phyloP scores from a whole-genome alignment of 176 grass and related monocot species.

The Luzula sylvatica region DNA sequence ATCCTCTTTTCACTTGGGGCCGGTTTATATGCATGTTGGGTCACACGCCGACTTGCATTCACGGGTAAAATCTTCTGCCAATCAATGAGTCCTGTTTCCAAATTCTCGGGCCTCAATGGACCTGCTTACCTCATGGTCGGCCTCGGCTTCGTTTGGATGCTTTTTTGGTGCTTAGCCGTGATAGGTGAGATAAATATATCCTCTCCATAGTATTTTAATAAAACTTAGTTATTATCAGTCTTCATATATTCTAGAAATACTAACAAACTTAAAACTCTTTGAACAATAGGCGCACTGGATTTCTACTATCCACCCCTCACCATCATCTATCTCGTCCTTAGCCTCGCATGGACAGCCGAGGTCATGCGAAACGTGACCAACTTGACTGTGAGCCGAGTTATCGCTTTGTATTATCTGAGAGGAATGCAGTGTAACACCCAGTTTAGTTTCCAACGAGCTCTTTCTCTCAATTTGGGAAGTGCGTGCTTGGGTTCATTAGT shows the following conservation, averaged over 20 bases:
- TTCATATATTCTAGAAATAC: too few relatives aligned
- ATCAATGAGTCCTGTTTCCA: slow-evolving; percentile 50
- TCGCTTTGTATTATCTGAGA: slow-evolving; percentile 95
- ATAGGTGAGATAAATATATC: slow-evolving; percentile 36
- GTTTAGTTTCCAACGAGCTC: slow-evolving; percentile 96
- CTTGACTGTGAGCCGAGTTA: slow-evolving; percentile 77
- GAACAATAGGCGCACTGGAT: slow-evolving; percentile 26
- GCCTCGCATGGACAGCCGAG: slow-evolving; percentile 83
- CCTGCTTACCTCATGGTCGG: slow-evolving; percentile 90
- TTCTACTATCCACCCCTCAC: slow-evolving; percentile 64
- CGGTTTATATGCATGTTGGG: slow-evolving; percentile 91
- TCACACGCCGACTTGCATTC: slow-evolving; percentile 50
- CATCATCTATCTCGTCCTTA: slow-evolving; percentile 62
- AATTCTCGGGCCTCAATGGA: slow-evolving; percentile 63
- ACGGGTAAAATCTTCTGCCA: slow-evolving; percentile 44
- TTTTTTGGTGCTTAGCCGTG: slow-evolving; percentile 70
- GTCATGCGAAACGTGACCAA: slow-evolving; percentile 98
- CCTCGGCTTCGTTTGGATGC: slow-evolving; percentile 72
- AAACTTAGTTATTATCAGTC: too few relatives aligned
- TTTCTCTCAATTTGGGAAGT: slow-evolving; percentile 78
- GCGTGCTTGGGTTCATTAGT: slow-evolving; percentile 89
- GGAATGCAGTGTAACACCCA: slow-evolving; percentile 88
- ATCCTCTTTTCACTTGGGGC: slow-evolving; percentile 79
- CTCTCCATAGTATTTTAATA: too few relatives aligned
- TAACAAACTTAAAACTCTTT: too few relatives aligned